phyloP scores from a whole-genome alignment of 1,284 basidiomycete species.

The Sanghuangporus sanghuang region DNA sequence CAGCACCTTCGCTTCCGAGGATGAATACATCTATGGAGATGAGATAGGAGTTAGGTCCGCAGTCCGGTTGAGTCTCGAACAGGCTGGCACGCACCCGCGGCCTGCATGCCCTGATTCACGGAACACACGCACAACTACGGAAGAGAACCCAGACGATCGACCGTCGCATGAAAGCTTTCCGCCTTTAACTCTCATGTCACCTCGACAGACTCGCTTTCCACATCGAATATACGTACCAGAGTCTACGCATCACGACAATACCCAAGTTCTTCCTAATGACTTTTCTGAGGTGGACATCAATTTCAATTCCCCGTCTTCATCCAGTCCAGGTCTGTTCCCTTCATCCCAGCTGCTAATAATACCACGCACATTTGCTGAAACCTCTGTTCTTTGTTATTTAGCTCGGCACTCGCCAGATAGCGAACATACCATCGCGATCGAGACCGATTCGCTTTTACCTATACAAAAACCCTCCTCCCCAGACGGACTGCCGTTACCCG shows the following conservation, averaged over 20 bases:
- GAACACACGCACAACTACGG: not conserved
- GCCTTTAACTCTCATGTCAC: not conserved
- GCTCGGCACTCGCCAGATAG: not conserved
- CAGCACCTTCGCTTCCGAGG: not conserved
- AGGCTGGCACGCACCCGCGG: not conserved
- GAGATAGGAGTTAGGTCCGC: not conserved
- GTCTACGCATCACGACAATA: not conserved
- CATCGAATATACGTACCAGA: constrained; percentile 2
- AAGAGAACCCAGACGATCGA: not conserved
- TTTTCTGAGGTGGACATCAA: not conserved
- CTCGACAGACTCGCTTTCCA: not conserved
- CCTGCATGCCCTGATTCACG: not conserved
- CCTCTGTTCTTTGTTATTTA: not conserved
- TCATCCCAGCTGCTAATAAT: not conserved
- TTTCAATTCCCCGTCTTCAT: not conserved
- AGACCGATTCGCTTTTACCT: constrained; percentile 4
- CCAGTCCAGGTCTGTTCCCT: not conserved
- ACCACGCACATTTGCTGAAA: not conserved
- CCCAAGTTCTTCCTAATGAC: not conserved
- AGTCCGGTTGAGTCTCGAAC: not conserved
- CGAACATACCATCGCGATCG: not conserved
- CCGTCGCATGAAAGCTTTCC: not conserved
- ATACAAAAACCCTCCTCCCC: not conserved
- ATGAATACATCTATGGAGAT: not conserved
- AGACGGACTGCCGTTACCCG: not conserved